These are phyloP conservation scores for Acanthamoeba lenticulata DNA, from an alignment of 208 protist species.

Conservation along the genomic window DNA sequence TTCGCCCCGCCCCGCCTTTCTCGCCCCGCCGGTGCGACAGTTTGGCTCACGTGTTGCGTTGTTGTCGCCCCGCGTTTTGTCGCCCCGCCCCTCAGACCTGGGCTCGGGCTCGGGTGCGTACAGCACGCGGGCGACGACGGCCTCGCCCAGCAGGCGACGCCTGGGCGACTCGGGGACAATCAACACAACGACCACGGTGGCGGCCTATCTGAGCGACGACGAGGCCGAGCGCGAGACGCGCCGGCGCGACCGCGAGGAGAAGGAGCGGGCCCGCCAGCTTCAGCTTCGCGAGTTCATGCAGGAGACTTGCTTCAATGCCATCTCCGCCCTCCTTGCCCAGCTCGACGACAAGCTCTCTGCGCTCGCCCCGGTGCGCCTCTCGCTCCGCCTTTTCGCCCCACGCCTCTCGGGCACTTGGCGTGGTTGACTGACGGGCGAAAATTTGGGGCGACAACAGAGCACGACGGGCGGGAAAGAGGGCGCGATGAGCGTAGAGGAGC, in stretches of 20 bases:
- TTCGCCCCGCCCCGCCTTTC: not conserved
- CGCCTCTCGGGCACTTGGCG: not conserved
- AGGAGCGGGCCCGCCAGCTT: not conserved
- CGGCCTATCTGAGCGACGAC: not conserved
- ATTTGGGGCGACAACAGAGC: not conserved
- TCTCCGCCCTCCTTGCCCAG: not conserved
- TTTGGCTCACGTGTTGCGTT: not conserved
- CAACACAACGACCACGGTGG: not conserved
- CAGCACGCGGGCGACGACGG: not conserved
- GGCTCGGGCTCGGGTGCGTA: not conserved
- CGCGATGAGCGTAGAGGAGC: not conserved
- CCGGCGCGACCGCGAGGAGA: not conserved
- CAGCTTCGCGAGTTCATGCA: not conserved
- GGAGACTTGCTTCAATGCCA: not conserved
- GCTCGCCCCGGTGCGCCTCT: not conserved
- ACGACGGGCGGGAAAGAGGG: not conserved
- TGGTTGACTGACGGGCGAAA: not conserved
- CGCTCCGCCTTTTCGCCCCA: not conserved
- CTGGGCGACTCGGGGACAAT: not conserved
- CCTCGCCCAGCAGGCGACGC: not conserved
- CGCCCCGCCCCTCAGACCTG: not conserved
- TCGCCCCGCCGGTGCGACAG: not conserved
- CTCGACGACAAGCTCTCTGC: not conserved
- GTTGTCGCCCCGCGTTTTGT: too few species aligned
- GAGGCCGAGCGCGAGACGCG: not conserved